Evolutionary conservation across 169 alveolate genomes (phyloP), one percentile per base, ranked within the genome.

Genomic region (Cryptosporidium tyzzeri): DNA sequence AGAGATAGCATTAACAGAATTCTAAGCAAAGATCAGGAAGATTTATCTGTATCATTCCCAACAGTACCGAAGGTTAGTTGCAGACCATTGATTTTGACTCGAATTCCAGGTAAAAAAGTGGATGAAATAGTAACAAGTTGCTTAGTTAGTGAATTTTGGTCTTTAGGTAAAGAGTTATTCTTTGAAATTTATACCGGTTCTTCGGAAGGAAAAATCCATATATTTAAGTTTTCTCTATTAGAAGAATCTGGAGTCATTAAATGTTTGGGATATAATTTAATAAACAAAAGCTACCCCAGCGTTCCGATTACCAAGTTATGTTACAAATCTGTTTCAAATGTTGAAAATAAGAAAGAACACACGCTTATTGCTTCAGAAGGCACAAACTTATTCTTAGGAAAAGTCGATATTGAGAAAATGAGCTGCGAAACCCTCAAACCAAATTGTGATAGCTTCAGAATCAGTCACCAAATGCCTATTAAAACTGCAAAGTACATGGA

Each of bases 101-200:
- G 18, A 26, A 10, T 80, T 26, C 89, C 89, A 14, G 26, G 21
- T 18, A 31, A 44, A 62, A 80, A 16, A 12, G 23, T 21, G 21
- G 59, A 48, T 21, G 75, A 80, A 80, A 62, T 80, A 44, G 59
- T 80, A 16, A 62, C 86, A 10, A 51, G 86, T 18, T 73, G 86
- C 31, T 58, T 41, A 37, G 41, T 80, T 59, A 62, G 44, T 21
- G 89, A 80, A 26, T 44, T 45, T 41, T 29, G 73, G 89, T 44
- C 59, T 18, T 44, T 8, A 8, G 65, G n/a, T 5, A 26, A 23
- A 21, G 84, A 70, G 7, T 45, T 45, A 23, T 16, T 45, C 9
- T 80, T 80, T 62, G 80, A 80, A 21, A 14, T 80, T 14, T 62
- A 44, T 65, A 80, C 53, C 14, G 89, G 89, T 26, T 39, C 89